Evolutionary conservation across 345 rosid genomes (phyloP).

Genomic region (Populus davidiana): DNA sequence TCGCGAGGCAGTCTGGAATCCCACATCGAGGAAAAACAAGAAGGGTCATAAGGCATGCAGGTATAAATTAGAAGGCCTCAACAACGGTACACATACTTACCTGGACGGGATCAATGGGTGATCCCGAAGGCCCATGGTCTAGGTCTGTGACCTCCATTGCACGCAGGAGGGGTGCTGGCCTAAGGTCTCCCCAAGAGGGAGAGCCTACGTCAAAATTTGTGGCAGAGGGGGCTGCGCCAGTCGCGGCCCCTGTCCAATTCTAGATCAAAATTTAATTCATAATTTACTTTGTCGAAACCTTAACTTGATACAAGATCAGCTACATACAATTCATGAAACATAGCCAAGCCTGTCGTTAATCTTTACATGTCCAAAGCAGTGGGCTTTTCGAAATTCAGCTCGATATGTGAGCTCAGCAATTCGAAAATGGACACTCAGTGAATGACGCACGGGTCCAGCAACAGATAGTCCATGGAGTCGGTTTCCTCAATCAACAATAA

Average conservation of each 20-base stretch:
- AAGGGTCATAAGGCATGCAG: accelerated
- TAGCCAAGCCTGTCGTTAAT: no score
- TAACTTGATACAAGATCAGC: no score
- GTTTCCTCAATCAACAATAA: background rate
- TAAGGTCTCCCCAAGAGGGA: constrained; percentile 24
- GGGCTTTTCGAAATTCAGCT: no score
- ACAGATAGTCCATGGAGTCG: no score
- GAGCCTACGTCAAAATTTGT: constrained; percentile 42
- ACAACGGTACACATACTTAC: constrained; percentile 1
- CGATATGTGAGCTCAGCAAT: no score
- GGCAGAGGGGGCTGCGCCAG: constrained; percentile 30
- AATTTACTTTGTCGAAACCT: accelerated
- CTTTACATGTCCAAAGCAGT: no score
- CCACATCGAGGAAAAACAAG: background rate
- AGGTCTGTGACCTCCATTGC: constrained; percentile 27
- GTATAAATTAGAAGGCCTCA: background rate
- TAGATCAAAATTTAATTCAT: background rate
- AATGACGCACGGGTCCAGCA: background rate
- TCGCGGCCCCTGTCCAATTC: background rate
- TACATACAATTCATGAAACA: no score
- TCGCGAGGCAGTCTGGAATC: background rate
- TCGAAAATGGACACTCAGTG: no score
- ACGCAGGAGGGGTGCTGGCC: constrained; percentile 2
- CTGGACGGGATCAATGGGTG: constrained; percentile 30
- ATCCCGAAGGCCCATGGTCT: constrained; percentile 14